Conservation (phyloP, 2,329 filamentous ascomycete species). For the Botryotinia globosa region DNA sequence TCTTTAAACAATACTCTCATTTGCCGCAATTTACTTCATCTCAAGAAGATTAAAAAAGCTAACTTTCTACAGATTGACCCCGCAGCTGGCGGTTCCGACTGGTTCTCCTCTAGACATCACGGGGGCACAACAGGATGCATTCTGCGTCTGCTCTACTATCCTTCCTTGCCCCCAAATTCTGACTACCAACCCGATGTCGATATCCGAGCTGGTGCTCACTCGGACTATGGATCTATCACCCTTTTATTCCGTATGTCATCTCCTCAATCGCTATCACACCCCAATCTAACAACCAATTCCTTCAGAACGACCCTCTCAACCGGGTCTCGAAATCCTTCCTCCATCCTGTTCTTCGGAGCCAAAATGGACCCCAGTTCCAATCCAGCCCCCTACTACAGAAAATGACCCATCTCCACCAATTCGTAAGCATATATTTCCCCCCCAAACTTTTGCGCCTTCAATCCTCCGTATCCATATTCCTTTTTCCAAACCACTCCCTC, state of each 20-base stretch:
- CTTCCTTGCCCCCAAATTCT: slow-evolving; percentile 46
- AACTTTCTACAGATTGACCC: slow-evolving; percentile 30
- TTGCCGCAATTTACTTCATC: not conserved
- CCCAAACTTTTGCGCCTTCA: not conserved
- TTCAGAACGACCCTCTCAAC: slow-evolving; percentile 67
- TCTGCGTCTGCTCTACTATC: slow-evolving; percentile 68
- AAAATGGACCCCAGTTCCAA: slow-evolving; percentile 63
- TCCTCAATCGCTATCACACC: not conserved
- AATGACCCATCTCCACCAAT: slow-evolving; percentile 40
- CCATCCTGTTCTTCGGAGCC: slow-evolving; percentile 42
- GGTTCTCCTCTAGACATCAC: slow-evolving; percentile 61
- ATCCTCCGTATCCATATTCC: no score
- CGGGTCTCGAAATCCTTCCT: slow-evolving; percentile 79
- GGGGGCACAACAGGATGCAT: slow-evolving; percentile 50
- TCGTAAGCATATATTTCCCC: not conserved
- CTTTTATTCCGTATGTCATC: slow-evolving; percentile 63
- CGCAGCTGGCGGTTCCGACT: slow-evolving; percentile 30
- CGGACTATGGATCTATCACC: slow-evolving; percentile 69
- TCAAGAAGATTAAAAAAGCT: not conserved
- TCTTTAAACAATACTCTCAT: not conserved
- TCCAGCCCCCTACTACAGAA: slow-evolving; percentile 60
- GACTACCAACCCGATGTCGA: slow-evolving; percentile 53
- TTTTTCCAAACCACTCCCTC: no score
- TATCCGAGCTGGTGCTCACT: slow-evolving; percentile 86
- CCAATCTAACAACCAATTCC: not conserved